These are phyloP conservation scores for Quercus glauca DNA, from an alignment of 306 rosid species.

Conservation along the genomic window DNA sequence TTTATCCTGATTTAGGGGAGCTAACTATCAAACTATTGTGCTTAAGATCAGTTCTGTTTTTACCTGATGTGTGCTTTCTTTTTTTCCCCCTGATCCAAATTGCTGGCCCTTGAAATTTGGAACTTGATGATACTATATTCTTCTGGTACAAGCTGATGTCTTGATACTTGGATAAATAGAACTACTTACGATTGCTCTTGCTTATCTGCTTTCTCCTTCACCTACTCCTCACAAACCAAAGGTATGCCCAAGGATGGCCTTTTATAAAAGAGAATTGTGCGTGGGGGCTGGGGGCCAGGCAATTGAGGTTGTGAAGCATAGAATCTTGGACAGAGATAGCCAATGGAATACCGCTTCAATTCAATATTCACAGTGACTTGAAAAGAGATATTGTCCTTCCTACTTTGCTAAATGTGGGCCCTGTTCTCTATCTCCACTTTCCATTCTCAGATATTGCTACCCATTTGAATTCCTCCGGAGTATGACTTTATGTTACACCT, in stretches of 20 bases:
- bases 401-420: constrained; percentile 46
- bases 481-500: constrained; percentile 19
- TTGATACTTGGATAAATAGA: constrained; percentile 24
- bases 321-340: constrained; percentile 49
- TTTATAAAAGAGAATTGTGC: constrained; percentile 51
- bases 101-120: constrained; percentile 26
- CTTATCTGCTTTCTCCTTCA: constrained; percentile 28
- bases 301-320: constrained; percentile 26
- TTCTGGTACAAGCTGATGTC: constrained; percentile 12
- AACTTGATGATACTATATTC: constrained; percentile 22
- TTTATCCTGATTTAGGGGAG: constrained; percentile 11
- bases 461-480: constrained; percentile 33
- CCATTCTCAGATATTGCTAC: constrained; percentile 36
- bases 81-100: constrained; percentile 8
- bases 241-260: constrained; percentile 32
- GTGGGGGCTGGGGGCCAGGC: constrained; percentile 11
- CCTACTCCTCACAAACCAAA: constrained; percentile 35
- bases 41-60: constrained; percentile 17
- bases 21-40: constrained; percentile 11
- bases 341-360: constrained; percentile 40
- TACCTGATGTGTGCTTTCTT: constrained; percentile 30
- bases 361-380: constrained; percentile 46
- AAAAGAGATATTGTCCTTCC: constrained; percentile 63
- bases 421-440: constrained; percentile 34
- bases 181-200: constrained; percentile 26